Conservation (phyloP, 257 asterid genomes). For the Fraxinus americana region DNA sequence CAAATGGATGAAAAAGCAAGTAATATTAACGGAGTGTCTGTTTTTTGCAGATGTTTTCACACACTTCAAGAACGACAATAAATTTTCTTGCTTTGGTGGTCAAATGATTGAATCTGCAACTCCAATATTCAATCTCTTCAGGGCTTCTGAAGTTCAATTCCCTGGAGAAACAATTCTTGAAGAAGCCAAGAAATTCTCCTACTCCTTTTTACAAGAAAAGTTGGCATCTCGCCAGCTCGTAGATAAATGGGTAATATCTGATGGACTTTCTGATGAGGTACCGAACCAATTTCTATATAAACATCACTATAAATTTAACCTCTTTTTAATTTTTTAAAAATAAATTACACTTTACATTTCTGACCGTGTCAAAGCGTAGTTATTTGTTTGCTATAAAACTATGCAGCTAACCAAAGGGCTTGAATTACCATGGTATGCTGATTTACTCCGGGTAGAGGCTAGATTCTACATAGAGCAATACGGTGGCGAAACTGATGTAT, state of each 20-base stretch:
- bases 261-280: constrained; percentile 56
- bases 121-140: no score
- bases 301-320: no score
- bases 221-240: constrained; percentile 16
- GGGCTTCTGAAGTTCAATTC: no score
- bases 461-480: background rate
- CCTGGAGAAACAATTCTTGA: constrained; percentile 58
- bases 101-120: no score
- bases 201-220: constrained; percentile 31
- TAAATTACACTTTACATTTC: background rate
- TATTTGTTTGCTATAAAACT: no score
- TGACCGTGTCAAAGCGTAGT: no score
- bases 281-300: no score
- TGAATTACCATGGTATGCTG: constrained; percentile 4
- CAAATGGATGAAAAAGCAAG: background rate
- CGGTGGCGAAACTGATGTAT: background rate
- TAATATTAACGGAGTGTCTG: background rate
- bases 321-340: no score
- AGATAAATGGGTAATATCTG: constrained; percentile 55
- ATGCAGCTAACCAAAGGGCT: background rate
- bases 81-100: no score
- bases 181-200: constrained; percentile 40
- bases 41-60: constrained; percentile 43
- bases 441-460: background rate
- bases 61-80: no score